Conservation (phyloP, 2,329 filamentous ascomycete species). For the Hymenotorrendiella dingleyae region DNA sequence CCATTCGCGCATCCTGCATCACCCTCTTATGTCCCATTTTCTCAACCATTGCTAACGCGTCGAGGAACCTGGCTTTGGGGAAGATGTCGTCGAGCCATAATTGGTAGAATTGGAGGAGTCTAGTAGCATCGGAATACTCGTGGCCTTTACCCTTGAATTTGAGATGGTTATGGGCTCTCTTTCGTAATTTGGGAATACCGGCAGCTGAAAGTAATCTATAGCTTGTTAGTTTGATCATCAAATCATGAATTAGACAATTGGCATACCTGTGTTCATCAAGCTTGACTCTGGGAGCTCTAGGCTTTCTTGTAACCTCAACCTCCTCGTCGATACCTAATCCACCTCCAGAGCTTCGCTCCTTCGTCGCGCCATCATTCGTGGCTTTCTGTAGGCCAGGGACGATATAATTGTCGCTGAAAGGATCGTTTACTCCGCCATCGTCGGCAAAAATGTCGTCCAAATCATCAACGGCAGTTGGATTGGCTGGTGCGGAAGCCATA, state of each 20-base stretch:
- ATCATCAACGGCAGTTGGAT: conserved; percentile 33
- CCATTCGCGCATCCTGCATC: conserved; percentile 66
- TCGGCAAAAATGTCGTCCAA: conserved; percentile 69
- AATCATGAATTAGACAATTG: no score
- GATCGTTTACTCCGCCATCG: conserved; percentile 41
- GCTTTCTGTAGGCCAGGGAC: conserved; percentile 16
- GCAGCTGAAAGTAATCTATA: conserved; percentile 72
- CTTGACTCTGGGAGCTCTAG: conserved; percentile 72
- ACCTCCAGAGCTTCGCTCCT: conserved; percentile 40
- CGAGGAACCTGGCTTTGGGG: conserved; percentile 87
- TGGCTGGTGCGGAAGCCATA: conserved; percentile 18
- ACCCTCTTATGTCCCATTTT: conserved; percentile 83
- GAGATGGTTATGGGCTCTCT: conserved; percentile 61
- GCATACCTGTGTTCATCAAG: conserved; percentile 71
- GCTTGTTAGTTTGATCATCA: no score
- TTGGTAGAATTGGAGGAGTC: conserved; percentile 85
- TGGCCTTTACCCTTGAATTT: conserved; percentile 91
- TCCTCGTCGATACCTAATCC: conserved; percentile 79
- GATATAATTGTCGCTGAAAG: conserved; percentile 24
- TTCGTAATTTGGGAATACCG: conserved; percentile 77
- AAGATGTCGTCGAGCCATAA: conserved; percentile 96
- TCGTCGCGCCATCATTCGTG: conserved; percentile 31
- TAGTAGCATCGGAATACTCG: conserved; percentile 83
- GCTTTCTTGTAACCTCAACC: conserved; percentile 68
- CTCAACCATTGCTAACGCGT: conserved; percentile 85